Conservation (phyloP, 176 grass and related monocot species). For the Elaeis guineensis region DNA sequence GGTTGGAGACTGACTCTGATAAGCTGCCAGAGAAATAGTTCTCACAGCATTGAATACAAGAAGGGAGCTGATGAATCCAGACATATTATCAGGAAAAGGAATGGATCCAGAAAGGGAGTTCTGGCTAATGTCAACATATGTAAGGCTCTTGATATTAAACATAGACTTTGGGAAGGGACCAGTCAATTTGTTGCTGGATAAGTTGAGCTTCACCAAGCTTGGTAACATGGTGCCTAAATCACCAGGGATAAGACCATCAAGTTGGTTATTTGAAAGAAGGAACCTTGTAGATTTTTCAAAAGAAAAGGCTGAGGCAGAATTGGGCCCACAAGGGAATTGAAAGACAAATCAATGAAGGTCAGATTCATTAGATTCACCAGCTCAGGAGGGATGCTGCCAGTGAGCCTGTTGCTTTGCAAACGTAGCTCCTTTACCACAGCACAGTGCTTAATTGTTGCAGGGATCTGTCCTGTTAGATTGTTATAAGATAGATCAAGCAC, state of each 20-base stretch:
- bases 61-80: slow-evolving; percentile 41
- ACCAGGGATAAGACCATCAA: slow-evolving; percentile 57
- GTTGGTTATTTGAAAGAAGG: slow-evolving; percentile 70
- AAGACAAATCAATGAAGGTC: slow-evolving; percentile 62
- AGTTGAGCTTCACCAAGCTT: slow-evolving; percentile 52
- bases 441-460: slow-evolving; percentile 56
- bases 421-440: slow-evolving; percentile 50
- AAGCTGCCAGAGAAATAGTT: slow-evolving; percentile 68
- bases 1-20: slow-evolving; percentile 64
- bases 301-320: slow-evolving; percentile 46
- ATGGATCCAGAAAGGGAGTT: slow-evolving; percentile 72
- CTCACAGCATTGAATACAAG: slow-evolving; percentile 67
- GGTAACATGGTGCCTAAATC: slow-evolving; percentile 58
- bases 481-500: slow-evolving; percentile 90
- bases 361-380: slow-evolving; percentile 65
- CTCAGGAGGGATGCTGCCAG: slow-evolving; percentile 67
- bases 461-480: slow-evolving; percentile 59
- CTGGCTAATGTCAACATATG: slow-evolving; percentile 63
- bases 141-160: slow-evolving; percentile 47
- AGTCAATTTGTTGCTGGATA: slow-evolving; percentile 69
- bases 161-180: slow-evolving; percentile 53
- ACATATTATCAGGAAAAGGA: slow-evolving; percentile 32
- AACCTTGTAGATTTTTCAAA: slow-evolving; percentile 65
- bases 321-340: slow-evolving; percentile 54
- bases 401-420: slow-evolving; percentile 72